Conservation (phyloP, 2,329 filamentous ascomycete genomes). For the Fusarium dimerum region DNA sequence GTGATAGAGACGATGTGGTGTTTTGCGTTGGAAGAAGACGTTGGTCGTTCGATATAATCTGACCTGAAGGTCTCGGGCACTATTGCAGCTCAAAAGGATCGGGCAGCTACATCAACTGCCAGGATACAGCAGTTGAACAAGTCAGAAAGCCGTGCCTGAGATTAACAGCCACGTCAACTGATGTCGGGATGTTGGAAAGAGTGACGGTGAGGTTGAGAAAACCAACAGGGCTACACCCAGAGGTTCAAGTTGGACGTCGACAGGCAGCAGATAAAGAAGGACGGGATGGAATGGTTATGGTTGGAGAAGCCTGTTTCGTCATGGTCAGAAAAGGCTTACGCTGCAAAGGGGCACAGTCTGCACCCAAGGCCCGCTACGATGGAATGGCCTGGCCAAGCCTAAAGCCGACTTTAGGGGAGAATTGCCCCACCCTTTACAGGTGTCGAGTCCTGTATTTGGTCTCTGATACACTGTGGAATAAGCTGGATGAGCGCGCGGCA, state of each 20-base stretch:
- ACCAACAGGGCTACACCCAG: neutral
- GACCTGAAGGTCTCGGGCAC: conserved; percentile 16
- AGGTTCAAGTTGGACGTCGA: neutral
- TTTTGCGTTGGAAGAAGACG: conserved; percentile 11
- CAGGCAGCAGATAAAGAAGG: neutral
- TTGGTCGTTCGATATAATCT: conserved; percentile 16
- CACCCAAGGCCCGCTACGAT: neutral
- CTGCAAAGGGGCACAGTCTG: neutral
- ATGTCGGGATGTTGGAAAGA: neutral
- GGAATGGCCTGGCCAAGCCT: neutral
- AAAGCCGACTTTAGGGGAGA: neutral
- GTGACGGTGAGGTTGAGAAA: neutral
- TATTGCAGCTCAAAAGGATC: conserved; percentile 6
- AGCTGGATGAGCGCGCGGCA: neutral
- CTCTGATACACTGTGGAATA: neutral
- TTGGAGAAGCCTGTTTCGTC: neutral
- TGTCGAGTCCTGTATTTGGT: neutral
- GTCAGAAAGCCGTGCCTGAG: neutral
- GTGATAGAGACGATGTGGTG: conserved; percentile 5
- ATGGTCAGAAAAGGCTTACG: neutral
- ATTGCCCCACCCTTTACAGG: neutral
- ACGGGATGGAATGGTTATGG: neutral
- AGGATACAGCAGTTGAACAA: conserved; percentile 2
- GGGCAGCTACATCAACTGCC: conserved; percentile 10
- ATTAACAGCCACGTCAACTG: neutral